A percentile compares a stretch with the other conserved stretches of the same genome.
phyloP scores from a whole-genome alignment of 106 monocot genomes.

The Dioscorea zingiberensis region DNA sequence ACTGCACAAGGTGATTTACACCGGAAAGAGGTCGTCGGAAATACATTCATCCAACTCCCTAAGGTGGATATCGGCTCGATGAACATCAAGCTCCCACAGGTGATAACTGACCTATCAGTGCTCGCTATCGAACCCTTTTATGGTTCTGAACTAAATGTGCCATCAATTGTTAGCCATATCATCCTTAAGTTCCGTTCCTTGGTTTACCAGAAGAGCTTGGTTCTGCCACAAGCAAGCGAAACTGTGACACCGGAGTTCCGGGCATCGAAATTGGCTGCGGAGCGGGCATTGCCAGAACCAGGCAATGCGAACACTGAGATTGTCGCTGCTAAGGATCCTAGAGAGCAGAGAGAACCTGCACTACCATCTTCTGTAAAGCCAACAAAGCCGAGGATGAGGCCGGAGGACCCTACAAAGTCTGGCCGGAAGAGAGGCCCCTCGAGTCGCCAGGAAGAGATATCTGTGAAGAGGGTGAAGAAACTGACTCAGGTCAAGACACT shows the following conservation, averaged over 20 bases:
- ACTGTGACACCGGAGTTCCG: constrained; percentile 12
- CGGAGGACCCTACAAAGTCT: constrained; percentile 15
- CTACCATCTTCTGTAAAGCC: background rate
- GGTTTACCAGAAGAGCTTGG: constrained; percentile 36
- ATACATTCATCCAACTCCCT: background rate
- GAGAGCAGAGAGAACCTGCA: background rate
- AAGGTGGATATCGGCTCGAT: constrained; percentile 14
- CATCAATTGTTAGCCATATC: constrained; percentile 16
- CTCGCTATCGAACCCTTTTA: constrained; percentile 59
- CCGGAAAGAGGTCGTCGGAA: background rate
- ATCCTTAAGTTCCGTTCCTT: constrained; percentile 40
- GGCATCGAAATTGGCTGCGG: background rate
- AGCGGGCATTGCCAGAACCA: background rate
- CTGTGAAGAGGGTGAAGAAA: constrained; percentile 47
- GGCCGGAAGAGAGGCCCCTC: constrained; percentile 47
- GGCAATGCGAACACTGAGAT: background rate
- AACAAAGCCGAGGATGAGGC: background rate
- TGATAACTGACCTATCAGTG: constrained; percentile 22
- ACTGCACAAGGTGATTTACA: background rate
- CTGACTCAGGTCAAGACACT: constrained; percentile 32
- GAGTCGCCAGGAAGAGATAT: constrained; percentile 44
- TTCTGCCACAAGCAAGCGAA: constrained; percentile 12
- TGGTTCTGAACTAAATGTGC: constrained; percentile 20
- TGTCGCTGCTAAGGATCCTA: background rate
- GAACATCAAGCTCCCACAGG: constrained; percentile 13